Evolutionary conservation across 768 basidiomycete genomes (phyloP).

Genomic region (Asterophora parasitica): DNA sequence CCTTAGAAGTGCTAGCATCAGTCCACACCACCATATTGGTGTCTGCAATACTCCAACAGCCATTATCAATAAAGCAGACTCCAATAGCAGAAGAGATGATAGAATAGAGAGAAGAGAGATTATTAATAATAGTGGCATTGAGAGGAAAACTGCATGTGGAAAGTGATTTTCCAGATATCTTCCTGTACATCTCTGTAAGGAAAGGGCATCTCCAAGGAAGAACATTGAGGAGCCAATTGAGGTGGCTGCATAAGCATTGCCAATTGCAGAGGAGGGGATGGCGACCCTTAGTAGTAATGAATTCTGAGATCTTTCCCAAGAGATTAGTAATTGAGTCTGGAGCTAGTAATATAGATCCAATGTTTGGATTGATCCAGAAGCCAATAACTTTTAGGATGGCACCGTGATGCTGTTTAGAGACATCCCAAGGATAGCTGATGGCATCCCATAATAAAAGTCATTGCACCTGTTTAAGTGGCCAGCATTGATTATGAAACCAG

Average conservation of each 20-base stretch:
- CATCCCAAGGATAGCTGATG: conserved; percentile 21
- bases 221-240: conserved; percentile 33
- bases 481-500: conserved; percentile 15
- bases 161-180: conserved; percentile 2
- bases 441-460: conserved; percentile 24
- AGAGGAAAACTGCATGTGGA: background rate
- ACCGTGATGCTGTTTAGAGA: conserved; percentile 24
- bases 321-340: conserved; percentile 17
- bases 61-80: conserved; percentile 14
- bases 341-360: conserved; percentile 20
- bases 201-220: conserved; percentile 14
- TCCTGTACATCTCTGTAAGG: conserved; percentile 15
- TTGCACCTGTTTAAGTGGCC: conserved; percentile 20
- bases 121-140: background rate
- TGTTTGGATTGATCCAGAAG: conserved; percentile 26
- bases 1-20: conserved; percentile 14
- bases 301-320: conserved; percentile 2
- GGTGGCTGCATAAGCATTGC: conserved; percentile 24
- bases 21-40: conserved; percentile 21
- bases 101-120: conserved; percentile 1
- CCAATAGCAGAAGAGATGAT: conserved; percentile 11
- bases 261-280: no score
- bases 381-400: conserved; percentile 29
- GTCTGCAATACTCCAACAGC: conserved; percentile 11
- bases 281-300: no score